phyloP scores from a whole-genome alignment of 164 flowering plant genomes.

The Echeveria elegans region DNA sequence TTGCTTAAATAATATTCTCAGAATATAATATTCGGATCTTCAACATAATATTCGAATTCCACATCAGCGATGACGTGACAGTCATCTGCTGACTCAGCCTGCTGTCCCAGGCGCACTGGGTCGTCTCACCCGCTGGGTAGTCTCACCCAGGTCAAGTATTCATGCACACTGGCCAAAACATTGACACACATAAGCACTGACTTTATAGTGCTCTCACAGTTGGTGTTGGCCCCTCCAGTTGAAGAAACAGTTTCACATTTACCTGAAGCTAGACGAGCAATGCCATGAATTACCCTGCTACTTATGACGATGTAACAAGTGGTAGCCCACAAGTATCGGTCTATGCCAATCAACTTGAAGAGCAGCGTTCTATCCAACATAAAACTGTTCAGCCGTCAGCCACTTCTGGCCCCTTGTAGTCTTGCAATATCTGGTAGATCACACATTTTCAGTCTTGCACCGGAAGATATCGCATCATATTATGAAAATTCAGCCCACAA shows the following conservation, averaged over 20 bases:
- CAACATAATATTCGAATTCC: too few species aligned
- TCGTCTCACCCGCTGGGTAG: too few species aligned
- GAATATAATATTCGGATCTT: too few species aligned
- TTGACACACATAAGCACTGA: too few species aligned
- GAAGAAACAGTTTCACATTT: constrained; percentile 52
- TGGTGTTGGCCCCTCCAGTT: constrained; percentile 3
- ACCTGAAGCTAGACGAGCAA: constrained; percentile 46
- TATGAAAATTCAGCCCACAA: not conserved
- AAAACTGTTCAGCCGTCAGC: constrained; percentile 20
- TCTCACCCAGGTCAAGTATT: too few species aligned
- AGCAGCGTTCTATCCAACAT: not conserved
- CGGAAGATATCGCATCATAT: not conserved
- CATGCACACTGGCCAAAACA: too few species aligned
- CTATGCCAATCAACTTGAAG: constrained; percentile 33
- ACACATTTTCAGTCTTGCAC: not conserved
- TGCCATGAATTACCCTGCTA: constrained; percentile 33
- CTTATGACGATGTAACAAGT: constrained; percentile 37
- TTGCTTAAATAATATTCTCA: too few species aligned
- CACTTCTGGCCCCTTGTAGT: constrained; percentile 35
- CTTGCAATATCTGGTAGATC: not conserved
- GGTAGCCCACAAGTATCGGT: constrained; percentile 31
- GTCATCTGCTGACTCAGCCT: too few species aligned
- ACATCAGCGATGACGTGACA: too few species aligned
- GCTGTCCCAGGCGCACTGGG: too few species aligned
- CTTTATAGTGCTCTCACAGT: too few species aligned